Percentiles rank a stretch among this genome's conserved stretches.
Conservation (phyloP, 169 alveolate species). For the Plasmodium inui region DNA sequence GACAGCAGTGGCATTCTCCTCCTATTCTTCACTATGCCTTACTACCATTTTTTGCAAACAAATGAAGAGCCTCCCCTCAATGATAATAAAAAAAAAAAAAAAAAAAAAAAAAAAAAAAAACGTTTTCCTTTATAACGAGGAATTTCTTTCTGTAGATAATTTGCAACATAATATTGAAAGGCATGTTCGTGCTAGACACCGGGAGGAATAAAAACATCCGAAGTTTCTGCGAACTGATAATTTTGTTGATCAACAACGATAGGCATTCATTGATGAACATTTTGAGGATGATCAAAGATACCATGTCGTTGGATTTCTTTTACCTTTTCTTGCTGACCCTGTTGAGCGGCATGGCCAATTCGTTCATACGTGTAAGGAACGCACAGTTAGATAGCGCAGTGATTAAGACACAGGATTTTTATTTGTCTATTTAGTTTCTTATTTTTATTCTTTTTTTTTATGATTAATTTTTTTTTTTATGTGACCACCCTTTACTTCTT, state of each 20-base stretch:
- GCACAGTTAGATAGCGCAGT: neutral
- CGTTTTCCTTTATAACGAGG: neutral
- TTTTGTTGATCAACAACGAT: conserved; percentile 55
- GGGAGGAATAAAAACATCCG: conserved; percentile 22
- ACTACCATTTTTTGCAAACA: neutral
- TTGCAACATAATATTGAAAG: conserved; percentile 53
- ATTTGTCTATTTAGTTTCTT: neutral
- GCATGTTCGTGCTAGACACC: conserved; percentile 23
- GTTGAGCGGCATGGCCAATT: neutral
- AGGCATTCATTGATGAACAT: conserved; percentile 26
- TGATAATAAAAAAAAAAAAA: neutral
- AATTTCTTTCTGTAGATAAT: conserved; percentile 28
- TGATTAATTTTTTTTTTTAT: neutral
- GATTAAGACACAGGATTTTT: neutral
- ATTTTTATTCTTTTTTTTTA: neutral
- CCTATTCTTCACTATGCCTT: neutral
- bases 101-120: neutral
- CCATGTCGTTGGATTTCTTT: conserved; percentile 49
- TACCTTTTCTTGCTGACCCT: conserved; percentile 54
- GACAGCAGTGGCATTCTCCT: neutral
- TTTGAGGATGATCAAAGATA: conserved; percentile 31
- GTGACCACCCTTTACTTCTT: neutral
- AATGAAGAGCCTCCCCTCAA: neutral
- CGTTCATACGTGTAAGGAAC: conserved; percentile 28
- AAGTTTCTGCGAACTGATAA: conserved; percentile 61